Conservation (phyloP, 176 grass and related monocot genomes). For the Oryza glaberrima region DNA sequence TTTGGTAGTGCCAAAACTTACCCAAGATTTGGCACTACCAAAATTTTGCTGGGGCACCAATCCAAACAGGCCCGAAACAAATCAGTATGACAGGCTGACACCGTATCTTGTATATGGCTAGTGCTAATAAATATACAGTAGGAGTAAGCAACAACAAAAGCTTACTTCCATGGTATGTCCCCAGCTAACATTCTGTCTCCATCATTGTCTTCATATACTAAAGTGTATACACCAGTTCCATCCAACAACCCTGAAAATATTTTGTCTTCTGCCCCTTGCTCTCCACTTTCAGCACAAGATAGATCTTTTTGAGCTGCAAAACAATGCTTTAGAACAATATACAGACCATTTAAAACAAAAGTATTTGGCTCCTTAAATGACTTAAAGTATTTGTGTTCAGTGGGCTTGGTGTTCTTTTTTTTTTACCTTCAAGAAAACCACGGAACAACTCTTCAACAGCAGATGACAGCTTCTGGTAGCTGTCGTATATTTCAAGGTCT, state of each 20-base stretch:
- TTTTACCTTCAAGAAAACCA: constrained; percentile 73
- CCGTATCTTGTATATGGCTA: not conserved
- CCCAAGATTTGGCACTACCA: too few relatives aligned
- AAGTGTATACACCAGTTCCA: constrained; percentile 82
- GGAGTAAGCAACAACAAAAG: not conserved
- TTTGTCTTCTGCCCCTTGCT: constrained; percentile 49
- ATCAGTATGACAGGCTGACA: not conserved
- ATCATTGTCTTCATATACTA: constrained; percentile 71
- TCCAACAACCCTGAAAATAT: constrained; percentile 79
- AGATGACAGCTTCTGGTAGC: constrained; percentile 65
- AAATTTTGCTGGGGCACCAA: too few relatives aligned
- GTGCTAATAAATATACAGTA: not conserved
- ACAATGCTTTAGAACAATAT: constrained; percentile 16
- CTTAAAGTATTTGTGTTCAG: not conserved
- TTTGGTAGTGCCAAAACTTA: too few relatives aligned
- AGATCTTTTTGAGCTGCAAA: constrained; percentile 66
- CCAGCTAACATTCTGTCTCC: constrained; percentile 63
- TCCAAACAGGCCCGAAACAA: not conserved
- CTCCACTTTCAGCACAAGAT: constrained; percentile 32
- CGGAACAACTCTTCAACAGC: constrained; percentile 73
- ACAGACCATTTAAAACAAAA: not conserved
- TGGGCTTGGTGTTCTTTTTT: not conserved
- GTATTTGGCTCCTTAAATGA: not conserved
- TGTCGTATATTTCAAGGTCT: constrained; percentile 54
- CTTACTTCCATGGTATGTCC: constrained; percentile 86